Evolutionary conservation across 345 rosid genomes (phyloP), one percentile per base, ranked within the genome.

Genomic region (Syzygium jambos): DNA sequence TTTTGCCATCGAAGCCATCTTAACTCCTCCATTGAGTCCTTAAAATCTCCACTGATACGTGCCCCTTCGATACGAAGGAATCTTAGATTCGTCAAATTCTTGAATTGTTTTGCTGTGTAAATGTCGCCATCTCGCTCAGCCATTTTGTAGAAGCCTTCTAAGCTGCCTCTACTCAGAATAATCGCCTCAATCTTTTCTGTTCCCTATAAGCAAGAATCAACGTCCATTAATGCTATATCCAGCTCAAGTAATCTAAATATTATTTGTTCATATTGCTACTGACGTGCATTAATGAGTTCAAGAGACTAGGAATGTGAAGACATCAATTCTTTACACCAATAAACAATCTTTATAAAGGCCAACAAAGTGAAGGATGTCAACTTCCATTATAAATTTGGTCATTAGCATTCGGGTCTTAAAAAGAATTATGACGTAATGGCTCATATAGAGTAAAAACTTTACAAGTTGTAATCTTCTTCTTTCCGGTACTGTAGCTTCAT

Each of bases 91-190:
- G 6, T 23, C 63, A 57, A 57, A 3, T 57, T 57, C 6, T 23
- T 11, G 3, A 57, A 23, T 23, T 57, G 63, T 57, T 23, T 23
- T 23, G 1, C n/a, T 23, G 29, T 4, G n/a, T 23, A 57, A 56
- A 23, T 55, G 27, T 8, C 5, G 25, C 11, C 59, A 55, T 4
- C 19, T 16, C 5, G 2, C 21, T 15, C 17, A 15, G 52, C 52
- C 11, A 13, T 1, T 0, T 15, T 2, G 55, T 2, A 6, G 2
- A 12, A 15, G 54, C 6, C 6, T 14, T 52, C 1, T 56, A n/a
- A 4, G 61, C 4, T 57, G 14, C 14, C 16, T 59, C 11, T 0
- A 25, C 30, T 27, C 0, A 61, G 2, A 61, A 27, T 14, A 61
- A 61, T 61, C 2, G 0, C 68, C 17, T 61, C 68, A 27, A 61